phyloP scores from a whole-genome alignment of 1,139 yeast species.

The Ashbya aceris region DNA sequence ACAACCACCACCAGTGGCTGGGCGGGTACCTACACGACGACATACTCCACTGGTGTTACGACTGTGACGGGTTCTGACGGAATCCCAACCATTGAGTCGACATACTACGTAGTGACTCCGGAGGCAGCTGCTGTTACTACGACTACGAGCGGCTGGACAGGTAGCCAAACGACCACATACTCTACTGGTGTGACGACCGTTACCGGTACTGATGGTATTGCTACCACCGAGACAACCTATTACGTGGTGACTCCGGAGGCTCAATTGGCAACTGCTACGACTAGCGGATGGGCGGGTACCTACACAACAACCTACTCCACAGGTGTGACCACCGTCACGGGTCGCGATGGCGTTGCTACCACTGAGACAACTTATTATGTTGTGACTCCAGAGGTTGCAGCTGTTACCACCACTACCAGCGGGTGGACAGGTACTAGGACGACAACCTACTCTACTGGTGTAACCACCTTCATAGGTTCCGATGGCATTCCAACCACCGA shows the following conservation, averaged over 20 bases:
- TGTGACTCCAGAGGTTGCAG: neutral
- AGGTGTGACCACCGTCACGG: constrained; percentile 9
- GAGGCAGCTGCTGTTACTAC: too few species aligned
- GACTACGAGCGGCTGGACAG: too few species aligned
- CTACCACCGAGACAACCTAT: too few species aligned
- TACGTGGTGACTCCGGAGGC: neutral
- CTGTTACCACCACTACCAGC: neutral
- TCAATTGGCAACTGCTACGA: constrained; percentile 7
- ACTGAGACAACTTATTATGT: constrained; percentile 8
- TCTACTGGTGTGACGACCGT: too few species aligned
- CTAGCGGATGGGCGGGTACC: constrained; percentile 9
- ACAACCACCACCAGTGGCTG: too few species aligned
- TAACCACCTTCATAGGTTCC: constrained; percentile 8
- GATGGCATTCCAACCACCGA: constrained; percentile 7
- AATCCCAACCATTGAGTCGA: too few species aligned
- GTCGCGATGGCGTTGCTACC: constrained; percentile 8
- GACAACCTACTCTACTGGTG: constrained; percentile 10
- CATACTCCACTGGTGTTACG: too few species aligned
- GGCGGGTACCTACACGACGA: too few species aligned
- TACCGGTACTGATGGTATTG: too few species aligned
- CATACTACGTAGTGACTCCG: too few species aligned
- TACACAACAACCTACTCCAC: neutral
- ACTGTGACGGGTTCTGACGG: too few species aligned
- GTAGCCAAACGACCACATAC: too few species aligned
- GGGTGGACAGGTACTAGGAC: constrained; percentile 7